These are phyloP conservation scores for Metschnikowia reukaufii DNA, from an alignment of 805 yeast species.

Conservation along the genomic window DNA sequence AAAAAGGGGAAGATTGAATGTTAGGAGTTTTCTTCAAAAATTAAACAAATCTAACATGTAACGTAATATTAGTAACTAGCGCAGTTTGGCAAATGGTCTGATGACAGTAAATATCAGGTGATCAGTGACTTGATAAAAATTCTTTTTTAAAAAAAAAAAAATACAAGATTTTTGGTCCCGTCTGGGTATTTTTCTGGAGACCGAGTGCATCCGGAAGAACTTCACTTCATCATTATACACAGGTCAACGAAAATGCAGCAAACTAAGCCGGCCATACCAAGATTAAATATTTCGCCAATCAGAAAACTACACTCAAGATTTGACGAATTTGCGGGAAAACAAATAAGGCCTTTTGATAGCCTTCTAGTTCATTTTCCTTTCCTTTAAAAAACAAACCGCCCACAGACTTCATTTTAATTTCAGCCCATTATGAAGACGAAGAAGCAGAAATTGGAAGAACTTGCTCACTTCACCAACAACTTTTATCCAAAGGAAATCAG, in stretches of 20 bases:
- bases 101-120: not conserved
- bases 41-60: too few relatives aligned
- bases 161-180: not conserved
- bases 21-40: too few relatives aligned
- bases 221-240: not conserved
- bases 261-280: not conserved
- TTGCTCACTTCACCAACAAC: slow-evolving; percentile 15
- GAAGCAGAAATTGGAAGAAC: slow-evolving; percentile 18
- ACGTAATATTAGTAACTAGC: too few relatives aligned
- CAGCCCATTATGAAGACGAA: slow-evolving; percentile 14
- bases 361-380: not conserved
- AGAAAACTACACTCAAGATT: too few relatives aligned
- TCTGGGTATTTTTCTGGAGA: not conserved
- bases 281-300: not conserved
- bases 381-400: not conserved
- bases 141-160: too few relatives aligned
- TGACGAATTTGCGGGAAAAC: too few relatives aligned
- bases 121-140: not conserved
- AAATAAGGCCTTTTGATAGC: too few relatives aligned
- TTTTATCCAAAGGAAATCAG: slow-evolving; percentile 17
- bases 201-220: not conserved
- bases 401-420: too few relatives aligned
- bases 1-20: not conserved
- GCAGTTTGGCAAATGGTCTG: too few relatives aligned
- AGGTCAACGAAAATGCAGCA: slow-evolving; percentile 7